These are phyloP conservation scores for Eucalyptus marginata DNA, from an alignment of 345 rosid genomes.

Conservation along the genomic window DNA sequence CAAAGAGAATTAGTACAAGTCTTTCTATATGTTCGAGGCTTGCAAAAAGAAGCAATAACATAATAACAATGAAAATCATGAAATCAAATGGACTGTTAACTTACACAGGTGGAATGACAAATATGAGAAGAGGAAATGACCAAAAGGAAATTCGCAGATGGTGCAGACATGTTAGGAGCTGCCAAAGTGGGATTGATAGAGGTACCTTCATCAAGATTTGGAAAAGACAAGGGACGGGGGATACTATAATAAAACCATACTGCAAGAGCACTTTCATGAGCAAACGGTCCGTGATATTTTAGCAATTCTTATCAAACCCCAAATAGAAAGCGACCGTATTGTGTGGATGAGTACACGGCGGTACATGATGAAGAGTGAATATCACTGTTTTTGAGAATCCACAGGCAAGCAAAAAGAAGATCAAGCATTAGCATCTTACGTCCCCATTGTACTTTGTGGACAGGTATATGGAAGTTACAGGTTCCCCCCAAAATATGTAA, in stretches of 20 bases:
- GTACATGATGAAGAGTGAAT: no score
- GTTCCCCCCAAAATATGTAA: no score
- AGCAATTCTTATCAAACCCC: no score
- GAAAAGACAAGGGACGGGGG: background rate
- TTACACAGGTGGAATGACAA: background rate
- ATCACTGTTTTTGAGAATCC: no score
- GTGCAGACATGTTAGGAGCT: background rate
- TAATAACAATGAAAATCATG: background rate
- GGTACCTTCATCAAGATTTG: background rate
- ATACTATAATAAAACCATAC: no score
- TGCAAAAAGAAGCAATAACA: background rate
- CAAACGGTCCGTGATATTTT: rapidly evolving
- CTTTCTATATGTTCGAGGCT: background rate
- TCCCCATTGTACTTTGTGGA: background rate
- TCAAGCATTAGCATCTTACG: background rate
- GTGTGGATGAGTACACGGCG: background rate
- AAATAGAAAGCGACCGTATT: background rate
- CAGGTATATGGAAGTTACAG: no score
- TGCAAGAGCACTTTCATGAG: background rate
- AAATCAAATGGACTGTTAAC: background rate
- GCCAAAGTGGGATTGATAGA: background rate
- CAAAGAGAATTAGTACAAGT: background rate
- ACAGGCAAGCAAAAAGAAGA: no score
- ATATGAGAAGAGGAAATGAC: background rate
- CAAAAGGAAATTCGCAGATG: background rate